Evolutionary conservation across 768 basidiomycete genomes (phyloP), one percentile per base, ranked within the genome.

Genomic region (Psilocybe cubensis): DNA sequence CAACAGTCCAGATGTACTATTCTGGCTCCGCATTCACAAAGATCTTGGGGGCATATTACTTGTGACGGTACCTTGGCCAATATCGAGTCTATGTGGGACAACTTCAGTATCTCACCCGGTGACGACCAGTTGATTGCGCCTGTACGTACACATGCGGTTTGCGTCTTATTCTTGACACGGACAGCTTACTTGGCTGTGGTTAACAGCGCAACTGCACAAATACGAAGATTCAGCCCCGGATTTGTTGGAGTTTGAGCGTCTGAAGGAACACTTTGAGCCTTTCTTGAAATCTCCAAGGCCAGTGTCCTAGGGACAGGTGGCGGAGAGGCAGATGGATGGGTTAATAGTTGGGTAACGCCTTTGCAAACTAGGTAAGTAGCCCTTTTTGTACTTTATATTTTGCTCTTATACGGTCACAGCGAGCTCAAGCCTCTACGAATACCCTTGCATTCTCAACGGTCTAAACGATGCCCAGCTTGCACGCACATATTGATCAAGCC

Each of bases 401-500:
- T 61, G 6, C 28, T 45, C 20, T 54, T 28, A 29, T n/a, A 38
- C 14, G 27, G 23, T 14, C 45, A 3, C 70, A 96, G 93, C 28
- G 89, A 95, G 40, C 79, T 96, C 11, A 86, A 85, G 68, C 97
- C 97, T 0, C 79, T 92, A 44, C 90, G 97, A 28, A 92, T 98
- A 63, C 95, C 94, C 0, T 79, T 99, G 0, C 93, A 91, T 62
- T 92, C 94, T 0, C 98, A 98, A 72, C 86, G 91, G 51, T 94
- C 95, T 3, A 98, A 98, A 74, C 92, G 97, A 3, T 99, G 97
- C 75, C 89, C 94, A 14, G 82, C 81, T 2, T 99, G 97, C 70
- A 88, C 92, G 17, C 96, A 98, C 72, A 97, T 98, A 64, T 84
- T 99, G 60, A 97, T 98, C 74, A 97, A 98, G 70, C 97, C 97